These are phyloP conservation scores for Albatrellus sp. DNA, from an alignment of 1,284 basidiomycete genomes.

Conservation along the genomic window DNA sequence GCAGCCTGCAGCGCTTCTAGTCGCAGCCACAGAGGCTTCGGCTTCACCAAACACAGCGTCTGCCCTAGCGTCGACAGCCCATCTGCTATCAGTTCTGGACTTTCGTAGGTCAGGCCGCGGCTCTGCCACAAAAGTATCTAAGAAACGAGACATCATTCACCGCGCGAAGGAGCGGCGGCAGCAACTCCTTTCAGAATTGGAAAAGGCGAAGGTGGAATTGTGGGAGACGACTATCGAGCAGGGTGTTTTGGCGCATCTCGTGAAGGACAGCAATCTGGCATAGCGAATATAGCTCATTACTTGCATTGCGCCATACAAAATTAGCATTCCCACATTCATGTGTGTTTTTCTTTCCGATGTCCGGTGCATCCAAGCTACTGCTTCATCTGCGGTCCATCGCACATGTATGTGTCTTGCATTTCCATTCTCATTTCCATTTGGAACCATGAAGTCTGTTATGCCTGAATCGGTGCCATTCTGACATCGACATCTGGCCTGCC, in stretches of 20 bases:
- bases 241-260: conserved; percentile 45
- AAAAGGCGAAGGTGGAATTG: conserved; percentile 46
- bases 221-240: conserved; percentile 70
- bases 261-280: conserved; percentile 3
- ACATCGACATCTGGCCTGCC: no score
- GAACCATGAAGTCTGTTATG: no score
- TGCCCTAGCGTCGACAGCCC: conserved; percentile 4
- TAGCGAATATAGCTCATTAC: conserved; percentile 6
- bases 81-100: conserved; percentile 3
- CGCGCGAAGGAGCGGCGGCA: conserved; percentile 39
- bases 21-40: no score
- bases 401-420: no score
- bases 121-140: conserved; percentile 5
- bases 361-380: no score
- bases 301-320: conserved; percentile 8
- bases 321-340: no score
- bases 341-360: no score
- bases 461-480: no score
- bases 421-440: no score
- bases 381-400: no score
- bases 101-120: conserved; percentile 2
- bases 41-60: not conserved
- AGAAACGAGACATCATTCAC: conserved; percentile 32
- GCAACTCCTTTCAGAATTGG: conserved; percentile 42
- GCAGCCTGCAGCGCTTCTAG: no score